Conservation (phyloP, 2,329 filamentous ascomycete species). For the Ceratocystis papillata region DNA sequence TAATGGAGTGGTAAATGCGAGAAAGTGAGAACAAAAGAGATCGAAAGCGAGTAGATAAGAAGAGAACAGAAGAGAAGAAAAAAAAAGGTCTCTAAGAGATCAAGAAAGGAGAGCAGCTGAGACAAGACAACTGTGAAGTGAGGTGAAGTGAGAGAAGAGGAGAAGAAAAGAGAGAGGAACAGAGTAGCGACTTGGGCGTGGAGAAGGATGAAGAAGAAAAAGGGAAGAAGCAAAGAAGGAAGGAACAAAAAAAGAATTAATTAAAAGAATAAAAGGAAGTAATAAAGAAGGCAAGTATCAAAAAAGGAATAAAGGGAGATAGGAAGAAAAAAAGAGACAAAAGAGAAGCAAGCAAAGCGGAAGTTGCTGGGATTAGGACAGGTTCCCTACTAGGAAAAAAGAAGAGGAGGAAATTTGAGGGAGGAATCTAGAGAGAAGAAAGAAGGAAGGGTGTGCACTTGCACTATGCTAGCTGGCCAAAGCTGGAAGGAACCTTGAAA, state of each 20-base stretch:
- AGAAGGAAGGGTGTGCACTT: constrained; percentile 11
- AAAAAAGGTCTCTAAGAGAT: constrained; percentile 2
- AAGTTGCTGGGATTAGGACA: not conserved
- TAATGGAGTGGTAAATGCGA: not conserved
- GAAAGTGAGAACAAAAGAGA: not conserved
- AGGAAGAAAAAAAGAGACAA: constrained; percentile 27
- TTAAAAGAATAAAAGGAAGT: constrained; percentile 24
- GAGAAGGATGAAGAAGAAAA: constrained; percentile 20
- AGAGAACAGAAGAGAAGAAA: constrained; percentile 6
- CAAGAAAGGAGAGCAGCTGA: constrained; percentile 21
- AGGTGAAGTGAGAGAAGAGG: constrained; percentile 20
- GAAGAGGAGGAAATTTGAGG: constrained; percentile 14
- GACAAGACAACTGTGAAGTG: not conserved
- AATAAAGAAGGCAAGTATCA: constrained; percentile 19
- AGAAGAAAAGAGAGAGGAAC: constrained; percentile 25
- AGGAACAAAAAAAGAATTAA: constrained; percentile 2
- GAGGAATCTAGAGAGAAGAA: constrained; percentile 11
- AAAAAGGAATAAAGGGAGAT: constrained; percentile 13
- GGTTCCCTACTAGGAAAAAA: not conserved
- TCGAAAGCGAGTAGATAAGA: not conserved
- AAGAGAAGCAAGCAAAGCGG: constrained; percentile 19
- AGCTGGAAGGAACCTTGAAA: constrained; percentile 15
- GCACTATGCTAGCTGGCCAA: constrained; percentile 13
- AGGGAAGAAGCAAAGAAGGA: constrained; percentile 18
- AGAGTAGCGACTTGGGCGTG: constrained; percentile 19